Base-by-base conservation (phyloP, 805 yeast species). In the Candida ficus region DNA sequence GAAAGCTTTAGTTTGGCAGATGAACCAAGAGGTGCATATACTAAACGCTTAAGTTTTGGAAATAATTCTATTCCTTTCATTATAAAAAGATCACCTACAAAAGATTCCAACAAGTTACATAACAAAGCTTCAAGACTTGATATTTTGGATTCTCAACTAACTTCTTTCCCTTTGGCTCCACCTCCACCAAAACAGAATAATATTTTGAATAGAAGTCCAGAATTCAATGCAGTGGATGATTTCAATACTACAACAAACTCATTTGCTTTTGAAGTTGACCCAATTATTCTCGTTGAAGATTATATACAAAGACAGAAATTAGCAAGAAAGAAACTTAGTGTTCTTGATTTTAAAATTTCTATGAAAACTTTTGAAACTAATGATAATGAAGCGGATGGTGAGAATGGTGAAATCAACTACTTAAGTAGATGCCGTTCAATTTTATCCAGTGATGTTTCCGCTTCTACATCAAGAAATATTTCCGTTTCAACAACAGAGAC, bases 281-380 rank as follows among this genome's bases (percentile, higher is more conserved):
- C 64, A 1, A 57, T 60, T 5, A 76, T 77, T 1, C 55, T 78
- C 16, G 70, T 78, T 9, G 84, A 78, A 49, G 84, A 78, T 49
- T 78, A 78, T 52, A 64, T 78, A 46, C 60, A 63, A 13, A 55
- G 45, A n/a, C 46, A 43, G 31, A 45, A 33, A 10, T 16, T 40
- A 7, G 37, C 49, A 9, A 50, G 56, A 39, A 54, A 56, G 37
- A 56, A 57, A 34, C 38, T 63, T 0, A 63, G 70, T 3, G 61
- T 66, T 0, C 35, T 51, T 12, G 68, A 65, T 37, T 43, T 68
- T 23, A 64, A 61, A 42, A 48, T 48, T 18, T 57, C 65, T 1
- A 29, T 66, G 20, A 42, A 39, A 14, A 27, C 21, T 0, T 44
- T 44, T 16, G 46, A 41, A 18, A 7, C 19, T 3, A 21, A 21